These are phyloP conservation scores for Leccinum obscurum DNA, from an alignment of 768 basidiomycete species.

Conservation along the genomic window DNA sequence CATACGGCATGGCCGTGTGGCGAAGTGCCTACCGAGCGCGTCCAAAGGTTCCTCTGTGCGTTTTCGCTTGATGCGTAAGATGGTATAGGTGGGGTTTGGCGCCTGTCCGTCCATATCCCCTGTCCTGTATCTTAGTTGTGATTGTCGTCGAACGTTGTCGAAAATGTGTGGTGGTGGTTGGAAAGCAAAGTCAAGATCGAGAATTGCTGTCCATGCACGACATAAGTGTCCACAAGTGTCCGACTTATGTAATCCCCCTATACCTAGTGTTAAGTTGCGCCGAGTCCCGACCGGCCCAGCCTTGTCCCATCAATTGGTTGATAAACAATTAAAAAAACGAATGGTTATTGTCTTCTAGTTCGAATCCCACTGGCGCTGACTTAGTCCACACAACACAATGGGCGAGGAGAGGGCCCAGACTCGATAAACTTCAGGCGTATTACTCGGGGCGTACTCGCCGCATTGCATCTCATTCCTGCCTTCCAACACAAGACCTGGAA, in stretches of 20 bases:
- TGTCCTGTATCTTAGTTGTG: conserved; percentile 1
- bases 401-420: background rate
- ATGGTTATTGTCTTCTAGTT: too few relatives aligned
- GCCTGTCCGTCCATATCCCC: conserved; percentile 24
- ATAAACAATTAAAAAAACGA: background rate
- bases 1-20: conserved; percentile 11
- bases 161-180: background rate
- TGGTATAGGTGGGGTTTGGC: conserved; percentile 53
- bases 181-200: background rate
- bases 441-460: background rate
- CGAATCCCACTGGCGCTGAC: background rate
- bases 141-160: background rate
- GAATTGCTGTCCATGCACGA: background rate
- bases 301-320: background rate
- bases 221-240: conserved; percentile 5
- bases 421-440: background rate
- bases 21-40: conserved; percentile 59
- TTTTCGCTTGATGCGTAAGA: conserved; percentile 81
- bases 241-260: background rate
- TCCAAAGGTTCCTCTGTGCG: conserved; percentile 81
- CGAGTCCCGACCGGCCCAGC: too few relatives aligned
- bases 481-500: background rate
- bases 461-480: background rate
- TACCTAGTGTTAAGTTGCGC: background rate
- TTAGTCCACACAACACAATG: background rate